These are phyloP conservation scores for Verticillium albo-atrum DNA, from an alignment of 2,329 filamentous ascomycete species.

Conservation along the genomic window DNA sequence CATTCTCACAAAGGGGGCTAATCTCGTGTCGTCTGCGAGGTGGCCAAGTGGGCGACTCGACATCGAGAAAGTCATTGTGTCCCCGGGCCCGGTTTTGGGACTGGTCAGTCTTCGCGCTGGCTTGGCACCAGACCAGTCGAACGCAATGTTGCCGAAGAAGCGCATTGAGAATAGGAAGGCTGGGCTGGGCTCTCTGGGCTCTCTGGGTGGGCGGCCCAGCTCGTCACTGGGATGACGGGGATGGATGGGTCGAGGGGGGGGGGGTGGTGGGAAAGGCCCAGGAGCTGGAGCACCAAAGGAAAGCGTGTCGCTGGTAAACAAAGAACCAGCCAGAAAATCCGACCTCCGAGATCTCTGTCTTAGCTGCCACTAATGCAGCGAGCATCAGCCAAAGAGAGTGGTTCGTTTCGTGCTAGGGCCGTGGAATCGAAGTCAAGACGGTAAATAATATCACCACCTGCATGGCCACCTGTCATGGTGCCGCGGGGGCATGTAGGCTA, in stretches of 20 bases:
- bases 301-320: neutral
- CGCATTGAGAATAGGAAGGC: neutral
- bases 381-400: slow-evolving; percentile 24
- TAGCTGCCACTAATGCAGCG: slow-evolving; percentile 34
- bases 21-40: slow-evolving; percentile 18
- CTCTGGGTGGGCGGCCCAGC: neutral
- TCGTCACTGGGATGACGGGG: neutral
- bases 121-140: neutral
- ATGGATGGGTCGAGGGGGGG: neutral
- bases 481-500: slow-evolving; percentile 22
- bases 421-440: slow-evolving; percentile 14
- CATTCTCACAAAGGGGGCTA: slow-evolving; percentile 26
- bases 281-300: neutral
- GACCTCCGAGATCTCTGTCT: slow-evolving; percentile 26
- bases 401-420: slow-evolving; percentile 24
- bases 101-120: neutral
- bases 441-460: slow-evolving; percentile 16
- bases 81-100: neutral
- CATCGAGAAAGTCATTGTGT: neutral
- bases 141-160: neutral
- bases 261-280: neutral
- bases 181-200: too few species aligned
- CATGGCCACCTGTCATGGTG: slow-evolving; percentile 28
- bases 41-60: neutral
- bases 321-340: slow-evolving; percentile 13